Evolutionary conservation across 768 basidiomycete genomes (phyloP).

Genomic region (Mycena vitilis): DNA sequence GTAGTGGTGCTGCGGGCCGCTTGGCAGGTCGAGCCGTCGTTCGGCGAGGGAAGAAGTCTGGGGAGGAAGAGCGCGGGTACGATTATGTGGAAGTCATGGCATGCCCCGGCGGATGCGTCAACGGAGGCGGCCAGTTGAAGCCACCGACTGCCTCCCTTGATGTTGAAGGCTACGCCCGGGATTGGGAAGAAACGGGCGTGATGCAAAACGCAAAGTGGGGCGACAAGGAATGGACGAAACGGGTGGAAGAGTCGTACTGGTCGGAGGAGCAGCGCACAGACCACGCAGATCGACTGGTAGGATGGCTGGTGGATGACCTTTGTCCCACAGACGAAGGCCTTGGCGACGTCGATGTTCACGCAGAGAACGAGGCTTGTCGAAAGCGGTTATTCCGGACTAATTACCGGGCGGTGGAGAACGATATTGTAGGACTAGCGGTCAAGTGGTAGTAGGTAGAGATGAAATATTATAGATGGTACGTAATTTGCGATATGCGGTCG

Average conservation of each 20-base stretch:
- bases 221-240: constrained; percentile 83
- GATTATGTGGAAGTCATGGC: constrained; percentile 99
- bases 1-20: constrained; percentile 74
- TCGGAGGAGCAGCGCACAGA: constrained; percentile 26
- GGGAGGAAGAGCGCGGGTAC: constrained; percentile 62
- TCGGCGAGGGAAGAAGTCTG: constrained; percentile 48
- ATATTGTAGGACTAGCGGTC: constrained; percentile 80
- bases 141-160: constrained; percentile 48
- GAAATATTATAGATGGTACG: constrained; percentile 15
- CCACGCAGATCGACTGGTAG: constrained; percentile 50
- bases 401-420: constrained; percentile 89
- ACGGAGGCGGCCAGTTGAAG: constrained; percentile 92
- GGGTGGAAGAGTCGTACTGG: constrained; percentile 91
- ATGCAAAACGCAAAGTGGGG: constrained; percentile 78
- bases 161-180: constrained; percentile 74
- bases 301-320: constrained; percentile 46
- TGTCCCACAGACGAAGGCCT: constrained; percentile 45
- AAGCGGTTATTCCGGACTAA: constrained; percentile 75
- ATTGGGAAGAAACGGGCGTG: constrained; percentile 62
- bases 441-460: constrained; percentile 59
- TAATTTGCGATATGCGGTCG: constrained; percentile 10
- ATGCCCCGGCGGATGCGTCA: constrained; percentile 96
- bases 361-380: constrained; percentile 55
- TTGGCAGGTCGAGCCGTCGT: constrained; percentile 46
- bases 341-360: constrained; percentile 53